phyloP scores from a whole-genome alignment of 805 yeast genomes.

The Suhomyces tanzawaensis region DNA sequence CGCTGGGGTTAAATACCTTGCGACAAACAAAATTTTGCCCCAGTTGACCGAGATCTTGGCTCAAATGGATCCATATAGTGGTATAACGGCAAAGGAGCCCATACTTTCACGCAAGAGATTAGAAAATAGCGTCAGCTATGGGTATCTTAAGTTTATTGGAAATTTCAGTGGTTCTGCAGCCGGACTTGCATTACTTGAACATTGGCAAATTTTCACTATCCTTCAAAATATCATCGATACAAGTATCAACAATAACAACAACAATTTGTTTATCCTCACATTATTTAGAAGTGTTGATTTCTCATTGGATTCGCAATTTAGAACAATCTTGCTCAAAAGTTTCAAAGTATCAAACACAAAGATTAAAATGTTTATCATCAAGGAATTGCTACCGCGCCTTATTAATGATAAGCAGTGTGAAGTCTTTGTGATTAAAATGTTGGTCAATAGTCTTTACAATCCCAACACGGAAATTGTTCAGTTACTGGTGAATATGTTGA shows the following conservation, averaged over 20 bases:
- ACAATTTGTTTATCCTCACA: slow-evolving; percentile 52
- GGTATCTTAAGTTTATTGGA: slow-evolving; percentile 80
- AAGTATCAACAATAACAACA: slow-evolving; percentile 25
- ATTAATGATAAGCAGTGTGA: slow-evolving; percentile 34
- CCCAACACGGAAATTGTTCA: slow-evolving; percentile 24
- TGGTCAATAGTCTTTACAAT: slow-evolving; percentile 73
- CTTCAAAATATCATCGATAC: slow-evolving; percentile 65
- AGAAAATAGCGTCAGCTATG: slow-evolving; percentile 63
- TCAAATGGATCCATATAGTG: slow-evolving; percentile 77
- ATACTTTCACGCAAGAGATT: slow-evolving; percentile 62
- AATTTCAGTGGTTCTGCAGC: slow-evolving; percentile 55
- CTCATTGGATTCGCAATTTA: slow-evolving; percentile 58
- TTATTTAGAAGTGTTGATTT: slow-evolving; percentile 64
- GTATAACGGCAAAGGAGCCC: slow-evolving; percentile 70
- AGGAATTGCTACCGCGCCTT: slow-evolving; percentile 44
- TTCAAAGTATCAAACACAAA: slow-evolving; percentile 52
- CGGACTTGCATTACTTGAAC: slow-evolving; percentile 69
- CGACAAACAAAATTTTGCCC: slow-evolving; percentile 74
- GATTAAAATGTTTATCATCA: slow-evolving; percentile 58
- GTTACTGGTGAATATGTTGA: slow-evolving; percentile 20
- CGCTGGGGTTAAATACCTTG: slow-evolving; percentile 65
- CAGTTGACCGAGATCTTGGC: slow-evolving; percentile 89
- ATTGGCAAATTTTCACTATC: slow-evolving; percentile 84
- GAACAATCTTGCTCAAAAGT: slow-evolving; percentile 64
- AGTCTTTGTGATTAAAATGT: slow-evolving; percentile 49